A percentile compares a stretch with the other conserved stretches of the same genome.
phyloP scores from a whole-genome alignment of 768 basidiomycete species.

The Tephrocybe sp. region DNA sequence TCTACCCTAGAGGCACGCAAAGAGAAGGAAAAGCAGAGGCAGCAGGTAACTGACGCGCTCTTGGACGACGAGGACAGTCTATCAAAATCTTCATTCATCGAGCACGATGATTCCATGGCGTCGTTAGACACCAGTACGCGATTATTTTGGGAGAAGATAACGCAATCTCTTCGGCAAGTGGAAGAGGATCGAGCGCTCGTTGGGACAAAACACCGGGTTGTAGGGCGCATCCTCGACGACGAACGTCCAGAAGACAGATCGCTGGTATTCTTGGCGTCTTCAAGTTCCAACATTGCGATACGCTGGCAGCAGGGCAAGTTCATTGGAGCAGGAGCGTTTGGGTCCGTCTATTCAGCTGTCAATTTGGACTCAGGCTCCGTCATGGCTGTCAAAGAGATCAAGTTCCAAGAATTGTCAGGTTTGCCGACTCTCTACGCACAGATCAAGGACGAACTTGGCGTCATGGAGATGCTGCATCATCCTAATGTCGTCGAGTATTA shows the following conservation, averaged over 20 bases:
- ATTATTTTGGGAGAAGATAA: constrained; percentile 71
- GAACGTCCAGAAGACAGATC: constrained; percentile 93
- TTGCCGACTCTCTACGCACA: constrained; percentile 86
- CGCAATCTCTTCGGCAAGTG: constrained; percentile 55
- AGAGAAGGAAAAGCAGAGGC: constrained; percentile 79
- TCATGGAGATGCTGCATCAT: constrained; percentile 98
- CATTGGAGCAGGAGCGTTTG: constrained; percentile 98
- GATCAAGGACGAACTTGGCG: constrained; percentile 92
- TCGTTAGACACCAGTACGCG: constrained; percentile 66
- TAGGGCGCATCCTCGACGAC: constrained; percentile 92
- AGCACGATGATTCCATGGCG: constrained; percentile 41
- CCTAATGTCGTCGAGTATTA: constrained; percentile 98
- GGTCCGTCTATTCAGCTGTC: constrained; percentile 98
- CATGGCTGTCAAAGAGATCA: constrained; percentile 99
- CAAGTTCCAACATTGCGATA: constrained; percentile 92
- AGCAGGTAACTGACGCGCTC: constrained; percentile 48
- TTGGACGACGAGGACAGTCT: constrained; percentile 51
- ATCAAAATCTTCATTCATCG: constrained; percentile 28
- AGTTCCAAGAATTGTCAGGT: constrained; percentile 90
- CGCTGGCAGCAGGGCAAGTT: constrained; percentile 98
- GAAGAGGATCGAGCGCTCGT: constrained; percentile 62
- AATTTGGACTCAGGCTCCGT: constrained; percentile 93
- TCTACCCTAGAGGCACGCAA: constrained; percentile 84
- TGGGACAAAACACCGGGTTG: constrained; percentile 66
- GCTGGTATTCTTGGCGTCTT: constrained; percentile 89